phyloP scores from a whole-genome alignment of 2,329 filamentous ascomycete species.

The Sclerotinia subarctica region DNA sequence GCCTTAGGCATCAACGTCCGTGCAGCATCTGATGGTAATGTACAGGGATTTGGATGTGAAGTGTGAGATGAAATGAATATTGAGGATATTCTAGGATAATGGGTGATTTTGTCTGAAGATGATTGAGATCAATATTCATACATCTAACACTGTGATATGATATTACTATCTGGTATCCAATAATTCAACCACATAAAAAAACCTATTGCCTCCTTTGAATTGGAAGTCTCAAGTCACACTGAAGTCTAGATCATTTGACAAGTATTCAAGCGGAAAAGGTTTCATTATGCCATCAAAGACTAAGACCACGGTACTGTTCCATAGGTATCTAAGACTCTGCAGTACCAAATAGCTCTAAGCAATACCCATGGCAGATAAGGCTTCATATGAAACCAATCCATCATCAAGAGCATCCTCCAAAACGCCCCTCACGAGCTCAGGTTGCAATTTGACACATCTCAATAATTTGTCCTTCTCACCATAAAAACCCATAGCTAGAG shows the following conservation, averaged over 20 bases:
- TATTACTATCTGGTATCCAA: too few relatives aligned
- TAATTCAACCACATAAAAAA: too few relatives aligned
- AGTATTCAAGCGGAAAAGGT: too few relatives aligned
- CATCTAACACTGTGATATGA: too few relatives aligned
- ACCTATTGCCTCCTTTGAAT: too few relatives aligned
- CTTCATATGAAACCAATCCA: slow-evolving; percentile 24
- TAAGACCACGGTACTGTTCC: too few relatives aligned
- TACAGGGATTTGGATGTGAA: not conserved
- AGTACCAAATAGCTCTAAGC: not conserved
- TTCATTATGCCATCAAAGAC: too few relatives aligned
- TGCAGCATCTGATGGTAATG: not conserved
- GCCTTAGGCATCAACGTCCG: slow-evolving; percentile 2
- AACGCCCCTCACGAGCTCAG: slow-evolving; percentile 9
- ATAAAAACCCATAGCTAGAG: slow-evolving; percentile 46
- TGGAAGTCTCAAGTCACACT: too few relatives aligned
- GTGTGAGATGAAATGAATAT: not conserved
- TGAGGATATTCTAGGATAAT: not conserved
- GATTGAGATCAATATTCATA: too few relatives aligned
- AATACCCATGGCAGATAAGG: slow-evolving; percentile 23
- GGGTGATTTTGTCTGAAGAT: too few relatives aligned
- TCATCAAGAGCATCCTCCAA: slow-evolving; percentile 29
- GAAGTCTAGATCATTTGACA: too few relatives aligned
- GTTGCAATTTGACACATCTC: slow-evolving; percentile 17
- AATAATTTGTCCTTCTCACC: slow-evolving; percentile 39
- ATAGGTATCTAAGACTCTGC: not conserved